Evolutionary conservation across 495 filamentous ascomycete species (phyloP).

Genomic region (Tuber magnatum): DNA sequence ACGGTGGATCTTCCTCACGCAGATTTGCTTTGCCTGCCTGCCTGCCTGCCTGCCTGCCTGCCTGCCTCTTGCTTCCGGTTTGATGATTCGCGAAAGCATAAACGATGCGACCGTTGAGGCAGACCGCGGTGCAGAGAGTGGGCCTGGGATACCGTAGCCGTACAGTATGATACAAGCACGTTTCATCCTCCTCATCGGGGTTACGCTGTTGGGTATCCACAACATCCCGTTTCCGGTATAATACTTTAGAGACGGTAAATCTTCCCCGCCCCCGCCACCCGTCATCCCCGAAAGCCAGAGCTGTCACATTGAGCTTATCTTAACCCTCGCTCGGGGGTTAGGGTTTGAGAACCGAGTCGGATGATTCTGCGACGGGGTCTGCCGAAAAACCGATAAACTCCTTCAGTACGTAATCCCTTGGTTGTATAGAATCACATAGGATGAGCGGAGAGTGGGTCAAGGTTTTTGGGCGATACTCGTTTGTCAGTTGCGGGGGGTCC

Average conservation of each 20-base stretch:
- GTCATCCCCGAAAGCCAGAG: not conserved
- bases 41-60: too few relatives aligned
- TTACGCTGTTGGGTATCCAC: not conserved
- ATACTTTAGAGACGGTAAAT: not conserved
- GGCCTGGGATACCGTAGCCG: not conserved
- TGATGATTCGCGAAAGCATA: not conserved
- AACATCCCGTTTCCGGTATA: not conserved
- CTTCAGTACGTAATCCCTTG: not conserved
- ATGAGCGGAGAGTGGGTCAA: not conserved
- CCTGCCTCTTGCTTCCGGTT: not conserved
- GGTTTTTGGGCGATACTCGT: not conserved
- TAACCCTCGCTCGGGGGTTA: not conserved
- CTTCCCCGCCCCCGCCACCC: conserved; percentile 1
- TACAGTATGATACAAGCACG: not conserved
- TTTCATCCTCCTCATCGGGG: not conserved
- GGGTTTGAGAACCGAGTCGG: not conserved
- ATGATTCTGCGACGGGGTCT: not conserved
- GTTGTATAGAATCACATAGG: not conserved
- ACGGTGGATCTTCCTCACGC: not conserved
- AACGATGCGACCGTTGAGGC: not conserved
- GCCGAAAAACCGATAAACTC: not conserved
- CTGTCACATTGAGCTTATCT: not conserved
- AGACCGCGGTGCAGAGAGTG: not conserved
- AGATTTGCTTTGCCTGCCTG: not conserved
- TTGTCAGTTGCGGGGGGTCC: not conserved